Conservation (phyloP, 2,329 filamentous ascomycete genomes). For the Exophiala mesophila region DNA sequence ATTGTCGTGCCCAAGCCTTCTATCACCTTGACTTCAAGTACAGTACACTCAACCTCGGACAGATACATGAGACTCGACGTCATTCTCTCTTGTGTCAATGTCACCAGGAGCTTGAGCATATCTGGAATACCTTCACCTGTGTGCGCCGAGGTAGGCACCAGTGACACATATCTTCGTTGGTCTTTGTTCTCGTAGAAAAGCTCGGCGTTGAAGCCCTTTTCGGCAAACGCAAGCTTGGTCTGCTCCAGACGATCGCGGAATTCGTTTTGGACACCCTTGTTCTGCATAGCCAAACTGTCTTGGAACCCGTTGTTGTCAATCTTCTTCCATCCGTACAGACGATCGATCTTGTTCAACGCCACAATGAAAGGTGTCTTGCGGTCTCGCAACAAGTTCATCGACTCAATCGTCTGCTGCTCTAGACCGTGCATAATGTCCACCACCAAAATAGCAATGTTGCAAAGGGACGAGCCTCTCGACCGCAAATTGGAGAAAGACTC, state of each 20-base stretch:
- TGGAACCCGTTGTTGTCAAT: slow-evolving; percentile 98
- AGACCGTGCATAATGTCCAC: slow-evolving; percentile 99
- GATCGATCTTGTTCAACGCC: slow-evolving; percentile 98
- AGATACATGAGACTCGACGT: slow-evolving; percentile 96
- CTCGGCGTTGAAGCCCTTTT: slow-evolving; percentile 97
- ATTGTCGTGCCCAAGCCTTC: slow-evolving; percentile 99
- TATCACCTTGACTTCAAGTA: slow-evolving; percentile 97
- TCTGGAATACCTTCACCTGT: slow-evolving; percentile 99
- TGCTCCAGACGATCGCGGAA: slow-evolving; percentile 85
- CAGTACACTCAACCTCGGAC: slow-evolving; percentile 93
- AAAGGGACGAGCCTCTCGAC: slow-evolving; percentile 93
- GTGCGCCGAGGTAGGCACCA: slow-evolving; percentile 93
- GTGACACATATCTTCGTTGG: slow-evolving; percentile 89
- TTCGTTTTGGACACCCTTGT: slow-evolving; percentile 87
- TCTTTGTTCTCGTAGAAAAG: slow-evolving; percentile 97
- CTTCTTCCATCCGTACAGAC: slow-evolving; percentile 98
- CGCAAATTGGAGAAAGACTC: slow-evolving; percentile 99
- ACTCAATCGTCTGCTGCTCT: slow-evolving; percentile 94
- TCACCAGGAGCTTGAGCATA: slow-evolving; percentile 91
- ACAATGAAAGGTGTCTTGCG: slow-evolving; percentile 97
- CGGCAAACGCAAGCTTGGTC: slow-evolving; percentile 89
- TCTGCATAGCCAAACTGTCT: slow-evolving; percentile 84
- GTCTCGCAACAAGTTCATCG: slow-evolving; percentile 88
- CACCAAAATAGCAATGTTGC: slow-evolving; percentile 98
- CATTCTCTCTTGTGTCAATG: slow-evolving; percentile 95